Evolutionary conservation across 2,329 filamentous ascomycete genomes (phyloP).

Genomic region (Fusarium anthophilum): DNA sequence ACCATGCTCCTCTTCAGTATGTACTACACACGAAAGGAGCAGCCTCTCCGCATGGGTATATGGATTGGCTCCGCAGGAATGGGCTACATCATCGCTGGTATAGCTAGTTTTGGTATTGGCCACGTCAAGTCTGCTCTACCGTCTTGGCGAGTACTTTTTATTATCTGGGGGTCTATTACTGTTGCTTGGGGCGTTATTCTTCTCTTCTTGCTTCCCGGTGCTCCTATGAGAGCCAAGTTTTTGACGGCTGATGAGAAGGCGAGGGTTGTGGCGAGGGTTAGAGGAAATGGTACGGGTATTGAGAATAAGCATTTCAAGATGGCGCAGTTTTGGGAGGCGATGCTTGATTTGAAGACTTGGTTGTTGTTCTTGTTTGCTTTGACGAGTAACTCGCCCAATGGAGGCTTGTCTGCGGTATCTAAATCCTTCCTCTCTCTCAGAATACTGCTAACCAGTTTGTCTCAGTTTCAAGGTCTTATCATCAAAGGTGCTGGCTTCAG

Average conservation of each 20-base stretch:
- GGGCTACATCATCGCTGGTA: slow-evolving; percentile 32
- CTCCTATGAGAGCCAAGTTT: slow-evolving; percentile 60
- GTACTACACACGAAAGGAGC: slow-evolving; percentile 33
- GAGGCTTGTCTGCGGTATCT: slow-evolving; percentile 48
- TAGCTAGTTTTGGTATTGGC: slow-evolving; percentile 33
- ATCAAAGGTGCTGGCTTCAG: slow-evolving; percentile 37
- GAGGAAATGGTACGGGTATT: slow-evolving; percentile 60
- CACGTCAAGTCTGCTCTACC: slow-evolving; percentile 22
- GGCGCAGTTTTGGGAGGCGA: slow-evolving; percentile 58
- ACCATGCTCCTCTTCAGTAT: slow-evolving; percentile 33
- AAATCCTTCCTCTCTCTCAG: rapidly evolving
- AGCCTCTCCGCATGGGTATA: slow-evolving; percentile 31
- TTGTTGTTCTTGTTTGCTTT: slow-evolving; percentile 63
- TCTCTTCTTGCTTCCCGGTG: slow-evolving; percentile 62
- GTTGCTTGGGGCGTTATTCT: slow-evolving; percentile 63
- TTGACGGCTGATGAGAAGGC: slow-evolving; percentile 56
- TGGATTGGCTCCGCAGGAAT: slow-evolving; percentile 31
- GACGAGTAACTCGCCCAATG: slow-evolving; percentile 64
- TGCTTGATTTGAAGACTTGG: slow-evolving; percentile 67
- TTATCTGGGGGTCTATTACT: slow-evolving; percentile 40
- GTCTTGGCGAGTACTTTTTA: slow-evolving; percentile 21
- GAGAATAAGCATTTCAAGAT: slow-evolving; percentile 62
- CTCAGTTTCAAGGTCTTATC: slow-evolving; percentile 38
- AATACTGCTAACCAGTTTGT: slow-evolving; percentile 11
- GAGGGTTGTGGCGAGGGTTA: slow-evolving; percentile 59